Evolutionary conservation across 1,284 basidiomycete species (phyloP).

Genomic region (Ceratobasidium sp.): DNA sequence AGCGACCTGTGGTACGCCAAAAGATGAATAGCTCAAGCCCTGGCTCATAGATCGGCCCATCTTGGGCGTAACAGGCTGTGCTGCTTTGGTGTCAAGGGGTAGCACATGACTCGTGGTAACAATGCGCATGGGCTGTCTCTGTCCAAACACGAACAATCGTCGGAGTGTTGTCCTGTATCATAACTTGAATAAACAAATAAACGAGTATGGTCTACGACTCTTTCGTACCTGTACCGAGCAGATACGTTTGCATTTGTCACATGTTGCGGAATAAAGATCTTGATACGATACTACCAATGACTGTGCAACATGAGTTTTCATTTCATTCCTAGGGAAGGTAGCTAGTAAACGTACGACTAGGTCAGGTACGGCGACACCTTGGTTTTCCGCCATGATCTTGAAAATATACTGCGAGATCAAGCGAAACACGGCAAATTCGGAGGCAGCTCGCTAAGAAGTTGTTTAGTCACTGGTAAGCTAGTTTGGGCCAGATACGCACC

Average conservation of each 20-base stretch:
- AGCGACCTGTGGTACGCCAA: too few relatives aligned
- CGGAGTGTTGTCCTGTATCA: conserved; percentile 26
- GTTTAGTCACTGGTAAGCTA: background rate
- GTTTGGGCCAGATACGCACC: background rate
- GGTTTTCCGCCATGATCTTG: conserved; percentile 7
- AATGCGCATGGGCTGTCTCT: conserved; percentile 21
- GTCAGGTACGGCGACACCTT: conserved; percentile 10
- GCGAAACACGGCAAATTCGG: conserved; percentile 32
- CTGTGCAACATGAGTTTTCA: background rate
- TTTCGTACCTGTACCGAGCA: conserved; percentile 20
- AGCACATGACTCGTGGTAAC: conserved; percentile 40
- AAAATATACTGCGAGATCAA: conserved; percentile 34
- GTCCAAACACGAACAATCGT: conserved; percentile 30
- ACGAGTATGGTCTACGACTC: background rate
- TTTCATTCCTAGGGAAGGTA: background rate
- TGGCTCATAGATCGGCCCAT: too few relatives aligned
- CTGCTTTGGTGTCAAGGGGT: background rate
- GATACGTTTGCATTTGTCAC: conserved; percentile 26
- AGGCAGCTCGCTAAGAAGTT: conserved; percentile 8
- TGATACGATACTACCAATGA: conserved; percentile 13
- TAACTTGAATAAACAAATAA: background rate
- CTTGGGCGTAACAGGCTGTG: too few relatives aligned
- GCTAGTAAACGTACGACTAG: conserved; percentile 16
- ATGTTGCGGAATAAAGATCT: conserved; percentile 32
- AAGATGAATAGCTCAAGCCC: too few relatives aligned